Evolutionary conservation across 768 basidiomycete genomes (phyloP).

Genomic region (Podaxis sp.): DNA sequence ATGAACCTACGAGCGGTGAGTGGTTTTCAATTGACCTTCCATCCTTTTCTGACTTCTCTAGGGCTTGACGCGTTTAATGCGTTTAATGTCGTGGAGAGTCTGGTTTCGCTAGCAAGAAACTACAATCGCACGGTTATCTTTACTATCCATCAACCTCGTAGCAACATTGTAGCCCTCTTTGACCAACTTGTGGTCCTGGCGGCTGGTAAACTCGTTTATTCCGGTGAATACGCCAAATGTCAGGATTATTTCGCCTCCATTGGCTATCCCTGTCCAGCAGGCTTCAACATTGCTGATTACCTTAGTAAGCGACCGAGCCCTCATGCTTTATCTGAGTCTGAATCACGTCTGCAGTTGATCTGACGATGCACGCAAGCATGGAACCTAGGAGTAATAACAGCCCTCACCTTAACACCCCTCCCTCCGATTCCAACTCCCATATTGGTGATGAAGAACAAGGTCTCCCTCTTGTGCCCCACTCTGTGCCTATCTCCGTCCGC

Average conservation of each 20-base stretch:
- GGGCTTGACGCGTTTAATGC: constrained; percentile 96
- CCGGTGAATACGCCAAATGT: constrained; percentile 73
- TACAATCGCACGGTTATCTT: constrained; percentile 96
- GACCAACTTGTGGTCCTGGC: constrained; percentile 89
- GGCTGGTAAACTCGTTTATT: constrained; percentile 81
- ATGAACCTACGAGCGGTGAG: constrained; percentile 94
- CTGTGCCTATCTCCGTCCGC: constrained; percentile 37
- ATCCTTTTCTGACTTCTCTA: constrained; percentile 25
- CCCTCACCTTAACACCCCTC: constrained; percentile 35
- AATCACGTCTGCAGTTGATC: constrained; percentile 50
- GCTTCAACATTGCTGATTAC: constrained; percentile 97
- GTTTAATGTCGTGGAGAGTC: constrained; percentile 87
- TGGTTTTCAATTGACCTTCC: constrained; percentile 6
- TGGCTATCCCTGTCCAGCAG: constrained; percentile 83
- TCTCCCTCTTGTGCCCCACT: constrained; percentile 30
- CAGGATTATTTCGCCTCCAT: constrained; percentile 79
- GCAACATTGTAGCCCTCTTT: constrained; percentile 95
- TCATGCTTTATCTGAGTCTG: not conserved
- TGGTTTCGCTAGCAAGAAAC: constrained; percentile 80
- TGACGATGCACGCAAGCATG: constrained; percentile 62
- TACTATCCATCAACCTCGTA: constrained; percentile 97
- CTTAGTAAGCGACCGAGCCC: constrained; percentile 62
- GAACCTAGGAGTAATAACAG: constrained; percentile 35
- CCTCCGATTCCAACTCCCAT: constrained; percentile 40
- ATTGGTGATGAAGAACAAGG: constrained; percentile 74